Evolutionary conservation across 345 rosid species (phyloP), one percentile per base, ranked within the genome.

Genomic region (Lumnitzera littorea): DNA sequence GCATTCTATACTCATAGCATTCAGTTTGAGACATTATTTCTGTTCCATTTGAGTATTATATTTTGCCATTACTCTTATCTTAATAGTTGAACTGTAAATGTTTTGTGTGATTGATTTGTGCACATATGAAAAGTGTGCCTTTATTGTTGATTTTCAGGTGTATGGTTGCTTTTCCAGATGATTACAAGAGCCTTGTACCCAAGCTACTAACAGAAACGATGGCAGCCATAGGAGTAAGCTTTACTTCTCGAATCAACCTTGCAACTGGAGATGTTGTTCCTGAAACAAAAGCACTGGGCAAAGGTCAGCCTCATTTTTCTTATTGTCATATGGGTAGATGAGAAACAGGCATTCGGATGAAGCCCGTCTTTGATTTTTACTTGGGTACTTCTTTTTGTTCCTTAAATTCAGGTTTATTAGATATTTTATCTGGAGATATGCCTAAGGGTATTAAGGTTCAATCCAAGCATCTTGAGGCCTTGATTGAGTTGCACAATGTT

Each of bases 91-190:
- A 36, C 43, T 36, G 7, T 36, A 36, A 36, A 36, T 36, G 43
- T 36, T 27, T 36, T 36, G 43, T 36, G 7, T 36, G 10, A 0
- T 9, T 36, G 43, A 36, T 9, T 36, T 4, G 43, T 17, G 17
- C 24, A 57, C 16, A 31, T 57, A 29, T 50, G 62, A 48, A 52
- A 27, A 57, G 10, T 52, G 43, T 43, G 50, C 20, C 52, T 51
- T 1, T 54, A n/a, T 15, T 53, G 43, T 53, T 55, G 16, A 53
- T 63, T 50, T 62, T 57, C 83, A 90, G 99, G 99, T 94, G 96
- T 74, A 76, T 71, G 82, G 78, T 86, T 72, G 97, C 97, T 78
- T 90, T 94, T 75, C 99, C 99, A 50, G 95, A 86, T 62, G 95
- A 94, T 76, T 88, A 83, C 63, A 84, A 63, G 70, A 74, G 70